Base-by-base conservation (phyloP, 2,329 filamentous ascomycete genomes). In the Nemania diffusa region DNA sequence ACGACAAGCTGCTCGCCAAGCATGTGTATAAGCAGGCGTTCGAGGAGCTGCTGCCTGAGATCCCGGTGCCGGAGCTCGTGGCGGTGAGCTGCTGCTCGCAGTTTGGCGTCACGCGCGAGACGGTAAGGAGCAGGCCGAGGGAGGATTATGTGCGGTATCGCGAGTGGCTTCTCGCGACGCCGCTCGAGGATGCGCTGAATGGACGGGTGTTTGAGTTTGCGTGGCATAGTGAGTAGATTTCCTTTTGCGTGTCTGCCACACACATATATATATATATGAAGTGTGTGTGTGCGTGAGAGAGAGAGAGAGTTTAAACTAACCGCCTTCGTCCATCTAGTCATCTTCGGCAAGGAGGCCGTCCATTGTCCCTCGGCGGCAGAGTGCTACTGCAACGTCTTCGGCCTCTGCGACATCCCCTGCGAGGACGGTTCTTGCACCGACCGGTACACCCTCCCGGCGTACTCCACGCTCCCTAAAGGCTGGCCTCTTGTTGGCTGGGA, bases 341-440 rank as follows among this genome's bases (percentile, higher is more conserved):
- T 89, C 11, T 89, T 89, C 71, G 86, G 86, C 60, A 85, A 87
- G 69, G 78, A 83, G 26, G 75, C 84, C 6, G 82, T 90, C 1
- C 83, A 90, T 71, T 92, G 90, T 70, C 90, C 90, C 0, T 79
- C 81, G 20, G 87, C 87, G 1, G 78, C 81, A 52, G 84, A 87
- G 8, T 92, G 90, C 75, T 91, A 91, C 76, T 92, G 90, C 78
- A 86, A 89, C 46, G 83, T 88, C 17, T 92, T 89, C 72, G 89
- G 89, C 0, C 72, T 90, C 27, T 92, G 90, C 76, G 74, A 80
- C 57, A 62, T 82, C 42, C 71, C 78, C 13, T 84, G 81, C 73
- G 76, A 80, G 1, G 74, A 79, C 20, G 79, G 81, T 24, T 81
- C 80, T 27, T 91, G 90, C 73, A 78, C 83, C 3, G 83, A 83